A percentile compares a stretch with the other conserved stretches of the same genome.
phyloP scores from a whole-genome alignment of 2,329 filamentous ascomycete species.

The Aspergillus nomiae region DNA sequence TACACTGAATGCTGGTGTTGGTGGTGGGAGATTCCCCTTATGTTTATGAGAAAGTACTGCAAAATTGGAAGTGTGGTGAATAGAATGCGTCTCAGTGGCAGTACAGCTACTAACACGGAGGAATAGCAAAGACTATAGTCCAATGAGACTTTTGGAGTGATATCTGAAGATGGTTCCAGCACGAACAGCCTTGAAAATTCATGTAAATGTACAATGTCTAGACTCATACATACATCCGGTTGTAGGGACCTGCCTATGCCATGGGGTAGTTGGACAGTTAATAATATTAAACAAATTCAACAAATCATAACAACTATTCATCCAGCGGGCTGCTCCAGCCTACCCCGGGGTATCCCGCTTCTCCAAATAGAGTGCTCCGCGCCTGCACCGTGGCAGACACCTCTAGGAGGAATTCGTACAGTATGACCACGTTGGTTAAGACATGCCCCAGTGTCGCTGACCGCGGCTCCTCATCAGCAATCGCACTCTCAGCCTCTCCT shows the following conservation, averaged over 20 bases:
- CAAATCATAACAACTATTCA: background rate
- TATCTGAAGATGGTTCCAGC: background rate
- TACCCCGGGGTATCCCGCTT: slow-evolving; percentile 61
- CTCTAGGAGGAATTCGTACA: slow-evolving; percentile 80
- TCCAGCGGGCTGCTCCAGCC: background rate
- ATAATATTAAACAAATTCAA: background rate
- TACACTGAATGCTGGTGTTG: too few relatives aligned
- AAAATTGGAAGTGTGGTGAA: too few relatives aligned
- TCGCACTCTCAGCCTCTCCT: slow-evolving; percentile 17
- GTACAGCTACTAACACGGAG: too few relatives aligned
- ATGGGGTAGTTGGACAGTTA: background rate
- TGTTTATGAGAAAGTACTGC: too few relatives aligned
- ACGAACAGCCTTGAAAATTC: background rate
- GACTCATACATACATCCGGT: background rate
- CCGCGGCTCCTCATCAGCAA: slow-evolving; percentile 35
- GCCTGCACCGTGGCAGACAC: slow-evolving; percentile 74
- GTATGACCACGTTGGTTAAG: slow-evolving; percentile 75
- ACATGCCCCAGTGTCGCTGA: slow-evolving; percentile 74
- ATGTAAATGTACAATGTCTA: background rate
- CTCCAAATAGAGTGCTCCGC: slow-evolving; percentile 73
- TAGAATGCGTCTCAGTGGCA: too few relatives aligned
- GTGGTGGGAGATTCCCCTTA: too few relatives aligned
- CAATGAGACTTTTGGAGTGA: background rate
- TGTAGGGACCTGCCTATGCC: background rate
- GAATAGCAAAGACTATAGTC: background rate